Base-by-base conservation (phyloP, 441 rosid species). In the Jatropha podagrica region DNA sequence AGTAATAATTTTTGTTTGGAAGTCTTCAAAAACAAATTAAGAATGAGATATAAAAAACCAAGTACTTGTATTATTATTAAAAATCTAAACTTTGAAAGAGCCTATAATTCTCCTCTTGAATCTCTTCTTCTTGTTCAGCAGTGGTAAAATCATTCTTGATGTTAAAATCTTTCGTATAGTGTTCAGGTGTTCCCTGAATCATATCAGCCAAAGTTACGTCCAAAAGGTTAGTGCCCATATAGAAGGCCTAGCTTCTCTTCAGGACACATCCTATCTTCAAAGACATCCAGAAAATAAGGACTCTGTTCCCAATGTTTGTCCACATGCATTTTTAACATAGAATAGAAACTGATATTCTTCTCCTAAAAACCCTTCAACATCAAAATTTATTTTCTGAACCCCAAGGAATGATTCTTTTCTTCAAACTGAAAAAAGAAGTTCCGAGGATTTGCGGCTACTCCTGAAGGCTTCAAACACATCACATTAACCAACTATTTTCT, bases 391-490 rank as follows among this genome's bases (percentile, higher is more conserved):
- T 17, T n/a, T 56, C 74, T 11, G 17, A 56, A 6, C 59, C 69
- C 84, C 56, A 65, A 1, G 84, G 79, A 0, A 71, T 2, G 41
- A 81, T 32, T 32, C 32, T 32, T 1, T 32, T 32, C 32, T 32
- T 32, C 32, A 32, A 32, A 32, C 32, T 32, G 32, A 32, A 32
- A 18, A 27, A 23, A 0, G 2, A 3, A 82, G 0, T 0, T 1
- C 1, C 0, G 82, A 81, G 23, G 23, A 42, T 1, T 2, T 38
- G 44, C 49, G 14, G 68, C 71, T 44, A 76, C 14, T 52, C 4
- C 54, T 2, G 73, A 23, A 20, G 75, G 23, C 4, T 59, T 13
- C 62, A 17, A 49, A 12, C 72, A 73, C 81, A 79, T 46, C 63
- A 51, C 55, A 15, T 79, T 58, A 63, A 77, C 78, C 41, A 61